Evolutionary conservation across 768 basidiomycete genomes (phyloP), one percentile per base, ranked within the genome.

Genomic region (Boletus sensibilis): DNA sequence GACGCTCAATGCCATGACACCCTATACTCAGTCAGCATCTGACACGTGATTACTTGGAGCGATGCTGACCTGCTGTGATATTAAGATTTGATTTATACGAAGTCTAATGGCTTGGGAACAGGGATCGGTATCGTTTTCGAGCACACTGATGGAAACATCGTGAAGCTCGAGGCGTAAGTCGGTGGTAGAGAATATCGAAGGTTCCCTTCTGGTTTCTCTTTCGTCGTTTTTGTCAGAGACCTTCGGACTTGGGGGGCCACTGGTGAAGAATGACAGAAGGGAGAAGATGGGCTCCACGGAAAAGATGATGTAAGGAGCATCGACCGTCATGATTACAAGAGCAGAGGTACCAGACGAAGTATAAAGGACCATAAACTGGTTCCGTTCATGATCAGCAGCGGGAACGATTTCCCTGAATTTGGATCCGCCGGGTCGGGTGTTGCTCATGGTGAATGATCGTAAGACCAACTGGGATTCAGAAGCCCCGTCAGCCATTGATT

Each of bases 321-420:
- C 97, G 29, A 99, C 78, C 1, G 92, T 93, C 34, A 96, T 75
- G 53, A 98, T 81, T 7, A 86, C 87, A n/a, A 93, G 77, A 4
- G 90, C 78, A 37, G 85, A 77, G 21, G 74, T 68, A 16, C 88
- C 86, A 12, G 92, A 80, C 61, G 82, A 82, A 2, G 91, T 91
- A 71, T 91, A 98, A 33, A 97, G 81, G 18, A 97, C 68, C 92
- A 96, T 97, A 68, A 98, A 88, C 65, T 97, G 93, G 57, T 95
- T 94, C 49, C 90, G 78, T 56, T 87, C 82, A 63, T 97, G 93
- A 54, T 86, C 82, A 14, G 92, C 89, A 6, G 94, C 87, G 13
- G 97, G 96, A 58, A 99, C 91, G 54, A 99, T 94, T 71, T 98
- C 95, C 40, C 94, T 84, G 77, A 94, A 98, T 64, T 82, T 87